phyloP scores from a whole-genome alignment of 768 basidiomycete species.

The Amanita polypyramis region DNA sequence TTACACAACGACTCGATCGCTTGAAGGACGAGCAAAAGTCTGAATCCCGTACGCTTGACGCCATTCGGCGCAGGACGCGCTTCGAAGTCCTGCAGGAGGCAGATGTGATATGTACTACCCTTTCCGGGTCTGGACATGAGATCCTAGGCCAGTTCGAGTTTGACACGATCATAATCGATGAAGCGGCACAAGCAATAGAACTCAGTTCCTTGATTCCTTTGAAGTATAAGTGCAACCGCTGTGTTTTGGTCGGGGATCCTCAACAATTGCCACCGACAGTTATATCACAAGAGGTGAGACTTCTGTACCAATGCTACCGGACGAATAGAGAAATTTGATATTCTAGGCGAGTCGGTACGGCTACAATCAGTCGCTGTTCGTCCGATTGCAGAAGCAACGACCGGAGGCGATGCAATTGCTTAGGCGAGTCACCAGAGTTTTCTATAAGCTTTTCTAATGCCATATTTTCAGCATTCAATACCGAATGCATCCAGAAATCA shows the following conservation, averaged over 20 bases:
- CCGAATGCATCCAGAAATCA: conserved; percentile 98
- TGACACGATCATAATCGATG: conserved; percentile 95
- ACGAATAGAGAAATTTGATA: conserved; percentile 1
- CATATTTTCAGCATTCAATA: conserved; percentile 76
- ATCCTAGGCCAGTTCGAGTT: conserved; percentile 75
- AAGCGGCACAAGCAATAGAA: conserved; percentile 96
- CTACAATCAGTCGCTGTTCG: conserved; percentile 91
- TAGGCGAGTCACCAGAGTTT: conserved; percentile 39
- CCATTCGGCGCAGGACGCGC: conserved; percentile 62
- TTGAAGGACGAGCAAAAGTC: conserved; percentile 79
- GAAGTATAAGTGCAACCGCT: conserved; percentile 73
- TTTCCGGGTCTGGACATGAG: conserved; percentile 91
- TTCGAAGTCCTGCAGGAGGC: conserved; percentile 75
- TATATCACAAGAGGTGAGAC: conserved; percentile 33
- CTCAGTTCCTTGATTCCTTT: conserved; percentile 91
- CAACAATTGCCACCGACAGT: conserved; percentile 93
- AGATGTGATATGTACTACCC: conserved; percentile 88
- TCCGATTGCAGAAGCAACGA: conserved; percentile 71
- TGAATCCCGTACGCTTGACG: conserved; percentile 72
- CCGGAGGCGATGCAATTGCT: conserved; percentile 85
- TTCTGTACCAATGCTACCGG: conserved; percentile 1
- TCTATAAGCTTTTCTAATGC: not conserved
- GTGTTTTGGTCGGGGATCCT: conserved; percentile 93
- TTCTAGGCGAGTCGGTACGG: conserved; percentile 51
- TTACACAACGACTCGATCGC: conserved; percentile 65